Base-by-base conservation (phyloP, 306 rosid species). In the Myrica gale region DNA sequence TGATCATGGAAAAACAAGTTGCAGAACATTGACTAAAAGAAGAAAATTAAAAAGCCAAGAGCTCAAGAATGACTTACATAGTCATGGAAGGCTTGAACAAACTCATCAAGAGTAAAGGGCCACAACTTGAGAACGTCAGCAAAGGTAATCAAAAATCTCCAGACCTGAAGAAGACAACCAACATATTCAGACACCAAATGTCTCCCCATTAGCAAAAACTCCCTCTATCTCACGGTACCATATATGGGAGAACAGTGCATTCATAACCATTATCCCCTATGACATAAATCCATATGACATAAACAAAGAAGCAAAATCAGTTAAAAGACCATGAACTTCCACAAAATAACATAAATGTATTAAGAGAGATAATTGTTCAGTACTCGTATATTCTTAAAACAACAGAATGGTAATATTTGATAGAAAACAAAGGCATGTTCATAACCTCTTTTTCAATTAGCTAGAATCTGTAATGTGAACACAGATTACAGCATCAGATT, bases 61-160 rank as follows among this genome's bases (percentile, higher is more conserved):
- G 42, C 80, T 47, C 60, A 15, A 26, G 41, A 73, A 70, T 17
- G 68, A 85, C 97, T 90, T 82, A 95, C 99, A 84, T 85, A 90
- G 83, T 95, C 99, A 82, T 95, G 97, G 84, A 95, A 91, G 63
- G 93, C 92, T 86, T 95, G 99, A 74, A 95, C 79, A 85, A 95
- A 95, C 79, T 95, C 99, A 77, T 95, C 99, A 32, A 92, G 91
- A 54, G 99, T 95, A 81, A 95, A 95, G 11, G 99, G 96, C 99
- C 99, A 95, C 65, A 95, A 78, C 85, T 87, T 92, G 55, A 95
- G 97, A 86, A 90, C 89, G 76, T 96, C 99, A 68, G 96, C 90
- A 80, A 96, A 96, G 32, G 98, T 90, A 83, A 96, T 90, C 74
- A 96, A 85, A 88, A 96, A 96, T 81, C 91, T 88, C 99, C 99